Conservation (phyloP, 352 stramenopile genomes). For the Phytophthora sansomeana region DNA sequence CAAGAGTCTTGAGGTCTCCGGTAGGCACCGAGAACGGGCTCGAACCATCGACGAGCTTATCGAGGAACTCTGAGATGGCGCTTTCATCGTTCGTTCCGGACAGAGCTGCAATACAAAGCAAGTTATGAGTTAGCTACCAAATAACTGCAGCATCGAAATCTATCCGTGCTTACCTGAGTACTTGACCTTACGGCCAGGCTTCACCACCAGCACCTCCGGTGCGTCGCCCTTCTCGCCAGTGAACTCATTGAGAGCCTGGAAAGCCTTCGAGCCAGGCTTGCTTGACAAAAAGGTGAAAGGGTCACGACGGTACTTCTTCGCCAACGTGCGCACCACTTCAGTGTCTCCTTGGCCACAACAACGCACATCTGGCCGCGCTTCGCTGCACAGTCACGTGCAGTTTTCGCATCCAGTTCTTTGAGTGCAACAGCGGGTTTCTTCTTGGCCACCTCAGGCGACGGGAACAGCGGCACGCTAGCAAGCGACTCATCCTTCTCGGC, state of each 20-base stretch:
- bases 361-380: conserved; percentile 83
- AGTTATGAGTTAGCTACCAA: background rate
- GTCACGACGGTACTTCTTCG: conserved; percentile 83
- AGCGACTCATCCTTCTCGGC: conserved; percentile 44
- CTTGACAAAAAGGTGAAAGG: conserved; percentile 70
- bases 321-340: conserved; percentile 56
- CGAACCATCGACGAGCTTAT: conserved; percentile 76
- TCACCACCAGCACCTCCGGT: conserved; percentile 60
- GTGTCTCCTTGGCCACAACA: conserved; percentile 55
- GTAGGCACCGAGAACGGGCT: conserved; percentile 47
- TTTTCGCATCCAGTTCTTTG: conserved; percentile 44
- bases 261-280: conserved; percentile 39
- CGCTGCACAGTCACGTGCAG: conserved; percentile 48
- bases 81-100: conserved; percentile 37
- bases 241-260: conserved; percentile 51
- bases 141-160: background rate
- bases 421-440: conserved; percentile 71
- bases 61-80: conserved; percentile 55
- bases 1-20: conserved; percentile 34
- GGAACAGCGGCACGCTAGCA: conserved; percentile 61
- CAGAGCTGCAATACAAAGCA: conserved; percentile 46
- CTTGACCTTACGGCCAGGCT: conserved; percentile 68
- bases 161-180: conserved; percentile 54
- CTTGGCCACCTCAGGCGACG: conserved; percentile 71
- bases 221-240: conserved; percentile 34